A percentile compares a stretch with the other conserved stretches of the same genome.
Evolutionary conservation across 176 grass and related monocot genomes (phyloP).

Genomic region (Raddia guianensis): DNA sequence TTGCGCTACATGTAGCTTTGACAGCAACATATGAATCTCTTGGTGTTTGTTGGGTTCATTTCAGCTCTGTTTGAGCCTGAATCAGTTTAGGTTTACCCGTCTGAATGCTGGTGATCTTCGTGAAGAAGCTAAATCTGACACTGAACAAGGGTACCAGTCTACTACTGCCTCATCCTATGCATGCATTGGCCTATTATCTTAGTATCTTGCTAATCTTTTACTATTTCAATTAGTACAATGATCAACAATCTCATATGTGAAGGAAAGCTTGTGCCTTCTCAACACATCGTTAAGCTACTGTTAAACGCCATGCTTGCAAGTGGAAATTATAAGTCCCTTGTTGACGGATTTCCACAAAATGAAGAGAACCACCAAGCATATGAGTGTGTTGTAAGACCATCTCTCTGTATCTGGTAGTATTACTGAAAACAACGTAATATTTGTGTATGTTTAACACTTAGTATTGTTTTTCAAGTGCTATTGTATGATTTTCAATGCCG

Average conservation of each 20-base stretch:
- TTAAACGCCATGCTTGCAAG: constrained; percentile 73
- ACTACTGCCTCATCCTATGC: not conserved
- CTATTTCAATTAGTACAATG: constrained; percentile 52
- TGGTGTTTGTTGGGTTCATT: not conserved
- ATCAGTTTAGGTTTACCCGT: constrained; percentile 69
- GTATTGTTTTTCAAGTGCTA: not conserved
- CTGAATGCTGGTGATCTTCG: constrained; percentile 67
- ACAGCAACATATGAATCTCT: not conserved
- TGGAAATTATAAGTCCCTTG: constrained; percentile 76
- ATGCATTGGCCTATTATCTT: not conserved
- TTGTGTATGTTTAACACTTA: constrained; percentile 13
- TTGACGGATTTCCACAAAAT: constrained; percentile 82
- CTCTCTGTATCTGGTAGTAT: not conserved
- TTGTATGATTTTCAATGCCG: too few relatives aligned
- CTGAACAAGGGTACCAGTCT: constrained; percentile 54
- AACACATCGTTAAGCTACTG: constrained; percentile 60
- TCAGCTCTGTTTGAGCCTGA: not conserved
- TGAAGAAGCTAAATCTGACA: constrained; percentile 51
- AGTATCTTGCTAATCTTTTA: constrained; percentile 8
- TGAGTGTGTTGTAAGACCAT: constrained; percentile 60
- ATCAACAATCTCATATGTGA: constrained; percentile 73
- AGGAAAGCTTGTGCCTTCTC: constrained; percentile 68
- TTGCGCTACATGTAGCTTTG: not conserved
- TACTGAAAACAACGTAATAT: not conserved
- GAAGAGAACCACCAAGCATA: constrained; percentile 63